Evolutionary conservation across 1,284 basidiomycete genomes (phyloP).

Genomic region (Fomes fomentarius): DNA sequence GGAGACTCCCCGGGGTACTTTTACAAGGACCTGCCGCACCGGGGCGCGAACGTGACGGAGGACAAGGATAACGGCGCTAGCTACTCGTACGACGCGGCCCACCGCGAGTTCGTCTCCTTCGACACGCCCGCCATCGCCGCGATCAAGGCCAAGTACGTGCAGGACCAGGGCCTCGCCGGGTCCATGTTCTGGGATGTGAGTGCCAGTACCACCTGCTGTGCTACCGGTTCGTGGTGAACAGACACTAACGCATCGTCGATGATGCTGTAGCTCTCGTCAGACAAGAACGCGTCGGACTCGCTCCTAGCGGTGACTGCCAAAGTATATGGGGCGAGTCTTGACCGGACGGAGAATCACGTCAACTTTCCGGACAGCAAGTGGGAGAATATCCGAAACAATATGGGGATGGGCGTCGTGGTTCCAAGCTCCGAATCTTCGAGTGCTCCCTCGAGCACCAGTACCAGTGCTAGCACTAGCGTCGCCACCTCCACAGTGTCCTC

Average conservation of each 20-base stretch:
- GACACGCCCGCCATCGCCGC: constrained; percentile 76
- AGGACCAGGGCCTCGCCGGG: constrained; percentile 66
- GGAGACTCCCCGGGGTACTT: constrained; percentile 29
- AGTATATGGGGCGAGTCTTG: constrained; percentile 51
- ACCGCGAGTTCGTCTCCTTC: constrained; percentile 69
- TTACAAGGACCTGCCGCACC: constrained; percentile 35
- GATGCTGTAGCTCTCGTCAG: constrained; percentile 54
- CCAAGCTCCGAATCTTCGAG: no score
- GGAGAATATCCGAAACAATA: constrained; percentile 68
- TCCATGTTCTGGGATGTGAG: constrained; percentile 82
- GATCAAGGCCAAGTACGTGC: constrained; percentile 79
- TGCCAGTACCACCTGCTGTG: constrained; percentile 7
- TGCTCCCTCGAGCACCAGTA: background rate
- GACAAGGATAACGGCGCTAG: constrained; percentile 36
- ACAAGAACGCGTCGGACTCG: constrained; percentile 59
- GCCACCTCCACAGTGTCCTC: no score
- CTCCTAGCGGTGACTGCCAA: constrained; percentile 53
- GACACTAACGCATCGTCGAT: background rate
- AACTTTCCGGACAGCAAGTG: constrained; percentile 66
- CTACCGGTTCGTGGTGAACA: no score
- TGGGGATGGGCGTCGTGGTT: constrained; percentile 40
- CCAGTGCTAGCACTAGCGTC: background rate
- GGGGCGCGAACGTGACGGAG: constrained; percentile 70
- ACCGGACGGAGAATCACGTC: constrained; percentile 74
- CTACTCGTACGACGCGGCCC: constrained; percentile 72